These are phyloP conservation scores for Pachysolen tannophilus DNA, from an alignment of 805 yeast species.

Conservation along the genomic window DNA sequence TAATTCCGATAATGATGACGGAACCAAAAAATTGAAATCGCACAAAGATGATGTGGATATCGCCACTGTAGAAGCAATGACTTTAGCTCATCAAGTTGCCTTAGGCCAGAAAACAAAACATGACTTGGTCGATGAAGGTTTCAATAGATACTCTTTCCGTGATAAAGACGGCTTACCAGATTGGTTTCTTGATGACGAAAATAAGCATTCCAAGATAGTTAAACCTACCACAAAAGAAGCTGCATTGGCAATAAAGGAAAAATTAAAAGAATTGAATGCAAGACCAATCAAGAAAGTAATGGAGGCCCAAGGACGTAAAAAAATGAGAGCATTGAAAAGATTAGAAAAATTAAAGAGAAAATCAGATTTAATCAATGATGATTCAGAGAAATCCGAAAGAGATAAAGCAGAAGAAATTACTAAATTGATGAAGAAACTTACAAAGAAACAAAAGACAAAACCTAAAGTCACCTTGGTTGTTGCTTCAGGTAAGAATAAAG, in stretches of 20 bases:
- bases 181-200: constrained; percentile 97
- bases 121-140: constrained; percentile 87
- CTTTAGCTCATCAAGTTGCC: constrained; percentile 93
- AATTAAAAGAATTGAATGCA: constrained; percentile 77
- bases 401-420: constrained; percentile 94
- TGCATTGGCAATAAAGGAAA: constrained; percentile 67
- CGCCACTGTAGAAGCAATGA: constrained; percentile 95
- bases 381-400: constrained; percentile 75
- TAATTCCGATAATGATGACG: constrained; percentile 47
- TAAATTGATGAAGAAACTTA: constrained; percentile 73
- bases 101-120: constrained; percentile 78
- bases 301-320: constrained; percentile 96
- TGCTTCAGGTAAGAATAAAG: constrained; percentile 80
- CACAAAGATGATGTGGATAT: constrained; percentile 67
- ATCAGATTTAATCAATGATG: constrained; percentile 86
- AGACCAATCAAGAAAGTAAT: constrained; percentile 98
- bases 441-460: constrained; percentile 57
- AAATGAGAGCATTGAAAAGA: constrained; percentile 82
- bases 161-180: constrained; percentile 87
- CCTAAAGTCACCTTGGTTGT: constrained; percentile 86
- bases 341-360: constrained; percentile 87
- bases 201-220: constrained; percentile 71
- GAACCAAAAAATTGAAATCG: constrained; percentile 29
- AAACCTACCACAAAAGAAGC: constrained; percentile 97
- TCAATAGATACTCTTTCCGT: constrained; percentile 85